Base-by-base conservation (phyloP, 108 stramenopile genomes). In the Fistulifera pelliculosa region DNA sequence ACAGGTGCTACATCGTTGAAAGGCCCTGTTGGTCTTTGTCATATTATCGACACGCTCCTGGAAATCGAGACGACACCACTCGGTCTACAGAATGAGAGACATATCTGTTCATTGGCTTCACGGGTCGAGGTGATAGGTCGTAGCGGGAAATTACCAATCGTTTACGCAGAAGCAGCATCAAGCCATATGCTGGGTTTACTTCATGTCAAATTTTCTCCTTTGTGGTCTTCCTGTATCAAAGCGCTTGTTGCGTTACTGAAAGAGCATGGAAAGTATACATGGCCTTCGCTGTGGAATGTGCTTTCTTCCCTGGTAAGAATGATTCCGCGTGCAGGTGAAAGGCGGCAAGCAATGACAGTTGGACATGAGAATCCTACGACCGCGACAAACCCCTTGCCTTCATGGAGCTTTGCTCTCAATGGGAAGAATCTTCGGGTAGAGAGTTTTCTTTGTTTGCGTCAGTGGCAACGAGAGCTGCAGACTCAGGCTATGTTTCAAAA, bases 121-220 rank as follows among this genome's bases (percentile, higher is more conserved):
- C 70, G 77, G 40, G 71, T 85, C 23, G 86, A 85, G 42, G 77
- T 87, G 27, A 70, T 81, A 25, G 83, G 62, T 27, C 42, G 79
- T 27, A 64, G 74, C n/a, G 83, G 86, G 11, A 77, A 63, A 48
- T 64, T 92, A 15, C 90, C 90, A 25, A 70, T 69, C 56, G 52
- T 68, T 13, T 92, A 92, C 51, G 85, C 85, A 27, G 86, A 85
- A 43, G 77, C 75, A 40, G 74, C 76, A 35, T 66, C 77, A 18
- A 70, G 73, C 55, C 82, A 92, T 49, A 80, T 92, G 80, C 19
- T 92, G 35, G 90, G 90, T 14, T 28, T 83, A 19, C 69, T 87
- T 19, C 58, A 85, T 48, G 56, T 87, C 0, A 92, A 87, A 60
- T 92, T 92, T 56, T 61, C 84, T 41, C 85, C 90, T 2, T 23